Conservation (phyloP, 2,329 filamentous ascomycete genomes). For the Trichoderma asperellum region DNA sequence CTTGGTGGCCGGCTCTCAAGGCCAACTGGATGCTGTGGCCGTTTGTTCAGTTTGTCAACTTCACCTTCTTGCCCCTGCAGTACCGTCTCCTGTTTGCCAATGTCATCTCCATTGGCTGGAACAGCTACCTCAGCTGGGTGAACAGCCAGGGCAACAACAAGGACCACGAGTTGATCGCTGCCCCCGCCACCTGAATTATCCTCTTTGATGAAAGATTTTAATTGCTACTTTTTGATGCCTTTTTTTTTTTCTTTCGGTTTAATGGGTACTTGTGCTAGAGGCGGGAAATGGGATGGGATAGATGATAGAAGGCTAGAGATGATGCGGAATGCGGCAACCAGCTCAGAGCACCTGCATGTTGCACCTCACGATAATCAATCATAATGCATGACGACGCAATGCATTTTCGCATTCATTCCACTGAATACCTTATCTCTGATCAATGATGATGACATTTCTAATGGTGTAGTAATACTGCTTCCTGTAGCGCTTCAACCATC, state of each 20-base stretch:
- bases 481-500: background rate
- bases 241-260: background rate
- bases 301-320: conserved; percentile 24
- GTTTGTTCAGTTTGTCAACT: conserved; percentile 81
- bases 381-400: conserved; percentile 21
- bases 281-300: background rate
- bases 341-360: background rate
- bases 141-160: conserved; percentile 50
- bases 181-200: conserved; percentile 10
- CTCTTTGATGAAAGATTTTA: background rate
- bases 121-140: conserved; percentile 65
- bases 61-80: conserved; percentile 81
- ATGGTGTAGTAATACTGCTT: background rate
- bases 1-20: conserved; percentile 71
- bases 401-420: conserved; percentile 3
- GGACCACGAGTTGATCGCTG: conserved; percentile 28
- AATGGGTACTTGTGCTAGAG: background rate
- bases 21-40: conserved; percentile 93
- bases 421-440: background rate
- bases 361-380: conserved; percentile 17
- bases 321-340: conserved; percentile 5
- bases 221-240: background rate
- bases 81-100: conserved; percentile 87
- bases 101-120: conserved; percentile 70
- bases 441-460: background rate